Evolutionary conservation across 2,329 filamentous ascomycete genomes (phyloP).

Genomic region (Phialophora verrucosa): DNA sequence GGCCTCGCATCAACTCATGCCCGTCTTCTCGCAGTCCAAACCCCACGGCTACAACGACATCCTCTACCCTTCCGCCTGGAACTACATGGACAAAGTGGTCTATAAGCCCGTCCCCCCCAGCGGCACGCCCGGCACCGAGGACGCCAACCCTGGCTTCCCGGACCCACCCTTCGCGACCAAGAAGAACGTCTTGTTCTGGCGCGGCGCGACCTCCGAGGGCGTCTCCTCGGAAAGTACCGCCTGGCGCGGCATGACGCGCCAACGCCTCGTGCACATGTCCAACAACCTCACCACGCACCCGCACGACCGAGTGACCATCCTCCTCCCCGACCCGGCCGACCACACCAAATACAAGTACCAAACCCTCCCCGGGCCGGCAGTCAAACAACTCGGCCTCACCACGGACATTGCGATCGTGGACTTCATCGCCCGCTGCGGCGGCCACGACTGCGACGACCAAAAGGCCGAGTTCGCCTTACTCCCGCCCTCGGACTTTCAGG

Average conservation of each 20-base stretch:
- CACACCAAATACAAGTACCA: constrained; percentile 61
- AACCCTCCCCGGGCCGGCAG: constrained; percentile 51
- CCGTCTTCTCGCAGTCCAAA: constrained; percentile 77
- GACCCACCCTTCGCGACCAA: constrained; percentile 67
- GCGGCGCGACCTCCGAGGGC: constrained; percentile 68
- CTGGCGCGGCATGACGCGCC: constrained; percentile 71
- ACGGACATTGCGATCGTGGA: constrained; percentile 65
- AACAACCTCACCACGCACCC: constrained; percentile 60
- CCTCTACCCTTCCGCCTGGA: constrained; percentile 70
- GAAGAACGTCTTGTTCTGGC: constrained; percentile 72
- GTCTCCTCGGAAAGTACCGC: constrained; percentile 53
- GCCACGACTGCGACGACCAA: constrained; percentile 60
- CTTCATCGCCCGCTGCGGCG: constrained; percentile 61
- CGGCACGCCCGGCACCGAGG: constrained; percentile 41
- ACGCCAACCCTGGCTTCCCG: constrained; percentile 44
- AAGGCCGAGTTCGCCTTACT: constrained; percentile 58
- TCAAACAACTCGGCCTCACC: constrained; percentile 59
- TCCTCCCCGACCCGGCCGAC: constrained; percentile 55
- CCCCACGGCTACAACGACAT: constrained; percentile 77
- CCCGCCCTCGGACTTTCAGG: constrained; percentile 57
- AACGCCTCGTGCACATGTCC: constrained; percentile 73
- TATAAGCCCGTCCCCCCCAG: constrained; percentile 57
- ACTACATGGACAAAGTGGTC: constrained; percentile 63
- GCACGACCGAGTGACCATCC: constrained; percentile 55
- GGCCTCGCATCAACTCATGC: constrained; percentile 68